Percentiles rank a stretch among this genome's conserved stretches.
phyloP scores from a whole-genome alignment of 768 basidiomycete species.

The Amylocystis lapponica region DNA sequence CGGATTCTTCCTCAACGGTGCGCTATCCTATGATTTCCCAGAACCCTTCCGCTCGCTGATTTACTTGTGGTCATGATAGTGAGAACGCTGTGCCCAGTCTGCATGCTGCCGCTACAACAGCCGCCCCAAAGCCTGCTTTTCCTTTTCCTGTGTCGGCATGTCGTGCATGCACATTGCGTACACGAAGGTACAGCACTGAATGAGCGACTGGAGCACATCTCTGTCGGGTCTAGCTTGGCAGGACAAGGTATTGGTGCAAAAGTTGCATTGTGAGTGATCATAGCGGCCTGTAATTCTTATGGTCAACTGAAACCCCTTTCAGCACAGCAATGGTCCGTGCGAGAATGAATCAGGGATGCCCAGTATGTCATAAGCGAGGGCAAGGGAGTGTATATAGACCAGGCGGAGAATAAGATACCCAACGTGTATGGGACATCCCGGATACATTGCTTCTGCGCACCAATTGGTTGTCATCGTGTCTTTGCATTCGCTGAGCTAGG shows the following conservation, averaged over 20 bases:
- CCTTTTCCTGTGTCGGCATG: conserved; percentile 83
- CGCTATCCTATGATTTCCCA: conserved; percentile 21
- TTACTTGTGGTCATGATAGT: conserved; percentile 32
- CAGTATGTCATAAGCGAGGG: conserved; percentile 61
- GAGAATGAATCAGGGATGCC: conserved; percentile 64
- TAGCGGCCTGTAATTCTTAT: background rate
- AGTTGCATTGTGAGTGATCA: conserved; percentile 68
- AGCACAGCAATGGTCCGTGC: conserved; percentile 71
- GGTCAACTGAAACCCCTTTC: conserved; percentile 9
- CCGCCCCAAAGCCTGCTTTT: conserved; percentile 56
- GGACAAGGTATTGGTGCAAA: conserved; percentile 54
- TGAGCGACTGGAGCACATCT: conserved; percentile 47
- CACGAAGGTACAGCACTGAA: conserved; percentile 62
- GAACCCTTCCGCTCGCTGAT: too few relatives aligned
- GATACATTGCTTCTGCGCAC: too few relatives aligned
- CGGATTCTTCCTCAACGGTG: conserved; percentile 75
- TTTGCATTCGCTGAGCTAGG: too few relatives aligned
- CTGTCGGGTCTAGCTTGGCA: conserved; percentile 39
- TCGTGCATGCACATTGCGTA: conserved; percentile 77
- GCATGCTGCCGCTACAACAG: conserved; percentile 51
- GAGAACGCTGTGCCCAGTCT: conserved; percentile 61
- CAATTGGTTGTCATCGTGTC: too few relatives aligned
- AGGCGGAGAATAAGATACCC: too few relatives aligned
- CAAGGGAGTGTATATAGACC: conserved; percentile 42
- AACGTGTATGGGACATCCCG: too few relatives aligned